Evolutionary conservation across 78 protist genomes (phyloP).

Genomic region (Monosiga brevicollis): DNA sequence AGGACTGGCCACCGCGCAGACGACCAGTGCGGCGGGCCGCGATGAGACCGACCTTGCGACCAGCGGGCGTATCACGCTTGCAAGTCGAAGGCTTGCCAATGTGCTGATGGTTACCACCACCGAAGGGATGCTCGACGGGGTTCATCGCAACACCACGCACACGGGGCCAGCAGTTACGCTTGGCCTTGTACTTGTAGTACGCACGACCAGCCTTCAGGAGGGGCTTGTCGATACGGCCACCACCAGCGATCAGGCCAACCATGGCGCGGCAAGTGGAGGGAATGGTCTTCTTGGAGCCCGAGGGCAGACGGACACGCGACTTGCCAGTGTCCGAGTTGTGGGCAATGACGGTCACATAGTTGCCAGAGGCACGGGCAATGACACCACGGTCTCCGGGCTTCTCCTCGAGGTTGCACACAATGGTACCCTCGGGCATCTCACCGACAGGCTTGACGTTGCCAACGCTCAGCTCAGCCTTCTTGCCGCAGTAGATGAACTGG

Average conservation of each 20-base stretch:
- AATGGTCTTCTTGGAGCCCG: conserved; percentile 90
- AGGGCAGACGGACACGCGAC: conserved; percentile 94
- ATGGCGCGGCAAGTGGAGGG: conserved; percentile 84
- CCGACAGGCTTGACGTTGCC: conserved; percentile 96
- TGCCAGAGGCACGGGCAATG: conserved; percentile 93
- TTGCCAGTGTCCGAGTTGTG: conserved; percentile 86
- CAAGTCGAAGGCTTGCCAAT: conserved; percentile 95
- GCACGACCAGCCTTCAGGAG: conserved; percentile 97
- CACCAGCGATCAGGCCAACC: conserved; percentile 98
- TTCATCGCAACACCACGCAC: conserved; percentile 99
- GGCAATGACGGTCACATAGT: conserved; percentile 87
- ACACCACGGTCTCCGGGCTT: conserved; percentile 90
- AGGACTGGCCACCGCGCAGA: conserved; percentile 61
- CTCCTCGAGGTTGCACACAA: conserved; percentile 95
- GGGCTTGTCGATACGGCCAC: conserved; percentile 99
- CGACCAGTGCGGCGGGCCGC: conserved; percentile 98
- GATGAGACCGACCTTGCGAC: conserved; percentile 98
- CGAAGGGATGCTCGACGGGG: conserved; percentile 94
- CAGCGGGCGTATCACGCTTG: conserved; percentile 82
- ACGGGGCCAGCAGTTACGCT: conserved; percentile 98
- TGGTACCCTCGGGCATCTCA: conserved; percentile 94
- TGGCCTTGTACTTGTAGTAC: conserved; percentile 91
- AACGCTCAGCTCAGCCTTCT: conserved; percentile 79
- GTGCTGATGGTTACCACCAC: conserved; percentile 99
- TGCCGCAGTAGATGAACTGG: conserved; percentile 93